Evolutionary conservation across 768 basidiomycete genomes (phyloP).

Genomic region (Paxillus involutus): DNA sequence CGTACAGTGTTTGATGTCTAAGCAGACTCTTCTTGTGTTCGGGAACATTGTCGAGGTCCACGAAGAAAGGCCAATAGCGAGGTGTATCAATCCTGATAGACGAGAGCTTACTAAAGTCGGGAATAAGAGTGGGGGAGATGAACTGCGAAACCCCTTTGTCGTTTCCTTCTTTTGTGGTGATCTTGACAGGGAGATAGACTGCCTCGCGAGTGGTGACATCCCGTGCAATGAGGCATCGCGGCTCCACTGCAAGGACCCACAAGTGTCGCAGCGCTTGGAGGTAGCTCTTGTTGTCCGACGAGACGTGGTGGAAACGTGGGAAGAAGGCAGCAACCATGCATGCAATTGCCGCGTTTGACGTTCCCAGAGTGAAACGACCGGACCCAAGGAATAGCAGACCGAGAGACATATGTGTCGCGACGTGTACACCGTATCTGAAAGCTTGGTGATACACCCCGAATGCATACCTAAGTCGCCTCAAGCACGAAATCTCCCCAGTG

Average conservation of each 20-base stretch:
- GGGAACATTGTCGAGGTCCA: slow-evolving; percentile 70
- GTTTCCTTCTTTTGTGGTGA: slow-evolving; percentile 69
- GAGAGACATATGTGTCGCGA: slow-evolving; percentile 86
- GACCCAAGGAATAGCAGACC: slow-evolving; percentile 93
- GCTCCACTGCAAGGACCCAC: slow-evolving; percentile 96
- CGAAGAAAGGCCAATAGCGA: slow-evolving; percentile 91
- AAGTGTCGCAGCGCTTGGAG: slow-evolving; percentile 92
- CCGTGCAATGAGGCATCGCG: slow-evolving; percentile 85
- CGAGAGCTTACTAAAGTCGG: slow-evolving; percentile 78
- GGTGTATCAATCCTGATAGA: slow-evolving; percentile 91
- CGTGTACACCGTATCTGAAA: slow-evolving; percentile 86
- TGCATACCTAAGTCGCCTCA: slow-evolving; percentile 83
- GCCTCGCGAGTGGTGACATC: slow-evolving; percentile 92
- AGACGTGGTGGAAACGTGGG: slow-evolving; percentile 77
- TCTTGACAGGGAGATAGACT: slow-evolving; percentile 90
- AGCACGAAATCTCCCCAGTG: slow-evolving; percentile 88
- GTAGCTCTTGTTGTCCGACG: slow-evolving; percentile 87
- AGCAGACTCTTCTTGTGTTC: slow-evolving; percentile 71
- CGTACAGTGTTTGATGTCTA: slow-evolving; percentile 79
- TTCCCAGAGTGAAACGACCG: slow-evolving; percentile 89
- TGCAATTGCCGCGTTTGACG: slow-evolving; percentile 88
- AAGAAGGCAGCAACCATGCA: slow-evolving; percentile 90
- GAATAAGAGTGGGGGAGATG: slow-evolving; percentile 91
- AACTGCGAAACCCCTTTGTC: slow-evolving; percentile 69
- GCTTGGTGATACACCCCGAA: slow-evolving; percentile 82